Percentiles rank a stretch among this genome's conserved stretches.
Conservation (phyloP, 495 filamentous ascomycete genomes). For the Aspergillus sparsus region DNA sequence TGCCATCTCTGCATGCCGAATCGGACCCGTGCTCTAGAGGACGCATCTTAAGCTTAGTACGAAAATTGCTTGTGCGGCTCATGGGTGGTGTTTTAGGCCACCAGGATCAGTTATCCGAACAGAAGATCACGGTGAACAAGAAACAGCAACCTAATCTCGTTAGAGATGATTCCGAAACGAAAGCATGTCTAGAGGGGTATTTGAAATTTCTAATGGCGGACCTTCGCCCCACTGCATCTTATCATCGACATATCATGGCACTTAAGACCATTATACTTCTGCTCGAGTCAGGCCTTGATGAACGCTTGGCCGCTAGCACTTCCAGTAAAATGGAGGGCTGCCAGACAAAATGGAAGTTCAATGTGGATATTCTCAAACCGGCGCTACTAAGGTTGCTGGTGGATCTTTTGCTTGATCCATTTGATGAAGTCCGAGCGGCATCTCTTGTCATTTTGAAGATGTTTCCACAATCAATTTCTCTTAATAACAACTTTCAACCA, state of each 20-base stretch:
- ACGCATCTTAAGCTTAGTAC: slow-evolving; percentile 67
- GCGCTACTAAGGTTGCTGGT: slow-evolving; percentile 56
- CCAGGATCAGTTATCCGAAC: slow-evolving; percentile 20
- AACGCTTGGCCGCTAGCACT: slow-evolving; percentile 20
- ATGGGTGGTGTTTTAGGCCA: slow-evolving; percentile 39
- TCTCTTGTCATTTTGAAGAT: slow-evolving; percentile 61
- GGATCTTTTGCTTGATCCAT: slow-evolving; percentile 82
- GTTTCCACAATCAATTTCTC: slow-evolving; percentile 36
- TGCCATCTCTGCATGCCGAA: slow-evolving; percentile 73
- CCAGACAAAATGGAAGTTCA: slow-evolving; percentile 50
- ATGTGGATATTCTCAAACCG: slow-evolving; percentile 56
- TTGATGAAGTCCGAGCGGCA: slow-evolving; percentile 81
- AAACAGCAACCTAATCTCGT: slow-evolving; percentile 21
- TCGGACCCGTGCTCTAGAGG: slow-evolving; percentile 81
- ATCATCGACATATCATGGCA: slow-evolving; percentile 82
- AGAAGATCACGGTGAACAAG: slow-evolving; percentile 16
- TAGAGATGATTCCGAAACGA: slow-evolving; percentile 47
- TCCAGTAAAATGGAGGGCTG: slow-evolving; percentile 20
- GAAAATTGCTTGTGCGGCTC: slow-evolving; percentile 67
- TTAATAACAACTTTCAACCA: slow-evolving; percentile 15
- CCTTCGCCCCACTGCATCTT: slow-evolving; percentile 73
- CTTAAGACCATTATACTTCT: slow-evolving; percentile 65
- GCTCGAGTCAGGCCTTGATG: slow-evolving; percentile 56
- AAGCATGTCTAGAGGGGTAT: slow-evolving; percentile 68
- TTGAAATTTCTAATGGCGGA: slow-evolving; percentile 68